Evolutionary conservation across 371 early-diverging fungal species (phyloP), one percentile per base, ranked within the genome.

Genomic region (Mucor mucedo): DNA sequence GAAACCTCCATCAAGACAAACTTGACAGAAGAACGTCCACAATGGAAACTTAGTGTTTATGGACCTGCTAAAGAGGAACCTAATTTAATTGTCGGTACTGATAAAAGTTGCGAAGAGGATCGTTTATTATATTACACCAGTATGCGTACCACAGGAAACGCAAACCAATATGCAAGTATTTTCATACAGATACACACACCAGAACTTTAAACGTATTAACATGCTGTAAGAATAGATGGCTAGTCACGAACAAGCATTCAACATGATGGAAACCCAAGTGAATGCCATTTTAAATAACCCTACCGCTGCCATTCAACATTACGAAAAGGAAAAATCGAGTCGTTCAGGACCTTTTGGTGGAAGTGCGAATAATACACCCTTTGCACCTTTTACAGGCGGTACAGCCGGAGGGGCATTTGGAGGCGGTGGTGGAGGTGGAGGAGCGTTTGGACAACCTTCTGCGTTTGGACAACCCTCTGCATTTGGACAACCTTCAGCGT

Each of bases 61-160:
- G 88, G 75, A 6, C 88, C 88, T 39, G 87, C 83, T 48, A 88
- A 88, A 66, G 87, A 84, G 49, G 88, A 88, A 49, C 87, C 87
- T 13, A 88, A 86, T 47, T 38, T 88, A 60, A 79, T 88, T 56
- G 77, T 78, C 2, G 88, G 86, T 13, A 77, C 77, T 7, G 88
- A 88, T 52, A 61, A 70, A 62, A 82, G 82, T 60, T 75, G 77
- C 14, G 88, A 88, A 60, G 88, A 88, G 58, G 82, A 85, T 62
- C 79, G 88, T 14, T 58, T 81, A 30, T 68, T 70, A 52, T 88
- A 78, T 60, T 86, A 85, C 59, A 63, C 60, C 21, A 66, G 75
- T 16, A 76, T 73, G 74, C 62, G 72, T 8, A 64, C 68, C 5
- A 60, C 62, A 27, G 79, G 79, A 40, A 74, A 70, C 41, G 55